Conservation (phyloP, 495 filamentous ascomycete species). For the Amorphotheca resinae region DNA sequence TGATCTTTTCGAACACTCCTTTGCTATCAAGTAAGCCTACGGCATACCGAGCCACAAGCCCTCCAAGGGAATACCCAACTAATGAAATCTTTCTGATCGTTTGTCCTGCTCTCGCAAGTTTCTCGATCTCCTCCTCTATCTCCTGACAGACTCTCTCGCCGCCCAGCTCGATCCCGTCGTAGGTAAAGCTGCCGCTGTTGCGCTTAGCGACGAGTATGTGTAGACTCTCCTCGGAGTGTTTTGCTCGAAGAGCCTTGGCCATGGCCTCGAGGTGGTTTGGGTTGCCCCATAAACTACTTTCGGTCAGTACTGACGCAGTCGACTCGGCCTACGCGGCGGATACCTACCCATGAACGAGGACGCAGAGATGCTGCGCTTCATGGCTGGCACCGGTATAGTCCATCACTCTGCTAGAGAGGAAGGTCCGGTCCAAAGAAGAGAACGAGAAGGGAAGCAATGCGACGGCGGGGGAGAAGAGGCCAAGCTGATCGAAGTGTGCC, state of each 20-base stretch:
- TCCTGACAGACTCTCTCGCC: conserved; percentile 81
- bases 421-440: conserved; percentile 18
- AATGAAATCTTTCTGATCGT: conserved; percentile 72
- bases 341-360: conserved; percentile 90
- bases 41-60: conserved; percentile 76
- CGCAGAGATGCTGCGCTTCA: conserved; percentile 60
- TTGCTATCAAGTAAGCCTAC: conserved; percentile 72
- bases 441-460: conserved; percentile 22
- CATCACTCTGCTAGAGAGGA: conserved; percentile 17
- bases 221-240: conserved; percentile 42
- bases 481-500: conserved; percentile 6
- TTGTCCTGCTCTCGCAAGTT: conserved; percentile 49
- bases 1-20: conserved; percentile 62
- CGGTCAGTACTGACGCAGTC: not conserved
- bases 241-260: conserved; percentile 50
- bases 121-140: conserved; percentile 69
- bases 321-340: not conserved
- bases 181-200: conserved; percentile 76
- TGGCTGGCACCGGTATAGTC: conserved; percentile 28
- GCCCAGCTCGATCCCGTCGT: conserved; percentile 86
- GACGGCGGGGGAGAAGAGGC: not conserved
- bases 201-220: conserved; percentile 65
- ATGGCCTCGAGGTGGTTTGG: conserved; percentile 68
- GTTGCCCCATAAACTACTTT: conserved; percentile 75
- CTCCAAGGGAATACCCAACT: conserved; percentile 82